These are phyloP conservation scores for Ustilago cynodontis DNA, from an alignment of 1,284 basidiomycete species.

Conservation along the genomic window DNA sequence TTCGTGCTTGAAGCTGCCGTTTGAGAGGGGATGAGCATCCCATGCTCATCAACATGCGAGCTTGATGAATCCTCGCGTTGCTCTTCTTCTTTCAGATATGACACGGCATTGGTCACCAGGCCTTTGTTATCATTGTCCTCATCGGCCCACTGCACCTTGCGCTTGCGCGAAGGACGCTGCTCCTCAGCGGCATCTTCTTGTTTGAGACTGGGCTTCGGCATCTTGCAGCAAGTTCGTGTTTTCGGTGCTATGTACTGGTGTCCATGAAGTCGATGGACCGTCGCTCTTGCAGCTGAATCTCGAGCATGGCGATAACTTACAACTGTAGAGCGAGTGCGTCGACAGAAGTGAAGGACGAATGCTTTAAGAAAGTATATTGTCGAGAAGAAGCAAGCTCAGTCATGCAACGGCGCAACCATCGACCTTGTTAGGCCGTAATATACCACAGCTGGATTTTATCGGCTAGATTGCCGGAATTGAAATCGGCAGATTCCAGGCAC, in stretches of 20 bases:
- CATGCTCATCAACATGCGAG: conserved; percentile 28
- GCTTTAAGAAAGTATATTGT: no score
- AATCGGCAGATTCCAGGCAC: not conserved
- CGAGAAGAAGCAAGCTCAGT: not conserved
- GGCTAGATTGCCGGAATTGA: not conserved
- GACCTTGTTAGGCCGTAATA: conserved; percentile 16
- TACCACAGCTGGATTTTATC: no score
- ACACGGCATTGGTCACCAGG: not conserved
- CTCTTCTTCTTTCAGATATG: not conserved
- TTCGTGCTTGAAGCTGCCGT: not conserved
- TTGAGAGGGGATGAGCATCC: conserved; percentile 19
- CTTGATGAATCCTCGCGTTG: not conserved
- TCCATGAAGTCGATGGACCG: not conserved
- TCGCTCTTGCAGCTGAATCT: not conserved
- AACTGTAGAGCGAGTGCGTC: not conserved
- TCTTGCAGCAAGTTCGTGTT: not conserved
- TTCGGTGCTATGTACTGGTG: conserved; percentile 10
- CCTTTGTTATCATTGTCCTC: conserved; percentile 23
- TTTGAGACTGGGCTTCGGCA: conserved; percentile 22
- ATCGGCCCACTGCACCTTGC: conserved; percentile 54
- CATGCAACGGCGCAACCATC: no score
- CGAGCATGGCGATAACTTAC: not conserved
- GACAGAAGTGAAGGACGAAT: not conserved
- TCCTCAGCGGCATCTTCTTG: conserved; percentile 7
- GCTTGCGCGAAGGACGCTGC: conserved; percentile 21